Evolutionary conservation across 495 filamentous ascomycete genomes (phyloP).

Genomic region (Hapsidospora chrysogenum): DNA sequence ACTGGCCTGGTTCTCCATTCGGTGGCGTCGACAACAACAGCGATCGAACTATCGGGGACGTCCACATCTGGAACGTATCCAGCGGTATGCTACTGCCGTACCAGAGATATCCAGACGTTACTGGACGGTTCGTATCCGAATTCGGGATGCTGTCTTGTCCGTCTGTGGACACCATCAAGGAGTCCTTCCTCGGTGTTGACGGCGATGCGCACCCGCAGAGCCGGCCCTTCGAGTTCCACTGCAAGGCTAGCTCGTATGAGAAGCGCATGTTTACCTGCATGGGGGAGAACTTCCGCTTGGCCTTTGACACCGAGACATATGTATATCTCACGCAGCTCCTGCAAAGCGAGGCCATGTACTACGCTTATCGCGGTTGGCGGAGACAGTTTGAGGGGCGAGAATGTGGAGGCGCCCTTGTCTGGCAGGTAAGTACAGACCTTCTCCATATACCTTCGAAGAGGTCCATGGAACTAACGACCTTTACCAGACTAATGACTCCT

Average conservation of each 20-base stretch:
- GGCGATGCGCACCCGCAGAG: constrained; percentile 52
- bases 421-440: too few relatives aligned
- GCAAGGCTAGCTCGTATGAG: constrained; percentile 64
- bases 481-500: constrained; percentile 80
- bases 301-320: constrained; percentile 39
- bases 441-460: too few relatives aligned
- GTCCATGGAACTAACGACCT: too few relatives aligned
- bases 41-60: constrained; percentile 59
- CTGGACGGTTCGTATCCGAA: constrained; percentile 63
- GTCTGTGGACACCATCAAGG: constrained; percentile 46
- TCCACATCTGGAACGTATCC: constrained; percentile 83
- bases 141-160: constrained; percentile 78
- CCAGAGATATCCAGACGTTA: constrained; percentile 56
- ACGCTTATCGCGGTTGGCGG: constrained; percentile 60
- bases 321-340: constrained; percentile 64
- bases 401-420: constrained; percentile 63
- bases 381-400: constrained; percentile 56
- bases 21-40: constrained; percentile 43
- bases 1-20: constrained; percentile 72
- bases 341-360: constrained; percentile 60
- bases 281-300: constrained; percentile 46
- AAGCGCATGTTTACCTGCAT: constrained; percentile 56
- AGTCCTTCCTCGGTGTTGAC: constrained; percentile 36
- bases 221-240: constrained; percentile 62
- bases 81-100: constrained; percentile 64